Evolutionary conservation across 495 filamentous ascomycete species (phyloP).

Genomic region (Penicillium chermesinum): DNA sequence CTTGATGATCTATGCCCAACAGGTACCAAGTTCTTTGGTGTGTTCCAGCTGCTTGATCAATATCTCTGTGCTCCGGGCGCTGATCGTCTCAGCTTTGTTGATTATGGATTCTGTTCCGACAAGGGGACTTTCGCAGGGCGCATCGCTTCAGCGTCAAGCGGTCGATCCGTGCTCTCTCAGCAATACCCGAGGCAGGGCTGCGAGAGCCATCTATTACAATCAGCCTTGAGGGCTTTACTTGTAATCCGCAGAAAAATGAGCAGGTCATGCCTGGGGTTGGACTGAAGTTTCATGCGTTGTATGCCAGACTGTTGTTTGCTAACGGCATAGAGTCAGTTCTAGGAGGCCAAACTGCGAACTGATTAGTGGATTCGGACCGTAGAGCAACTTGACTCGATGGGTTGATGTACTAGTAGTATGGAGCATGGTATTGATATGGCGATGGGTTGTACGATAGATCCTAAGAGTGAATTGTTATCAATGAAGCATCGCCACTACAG

Average conservation of each 20-base stretch:
- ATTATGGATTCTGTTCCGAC: not conserved
- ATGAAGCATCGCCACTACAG: no score
- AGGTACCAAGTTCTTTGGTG: not conserved
- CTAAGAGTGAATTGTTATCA: no score
- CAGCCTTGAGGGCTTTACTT: not conserved
- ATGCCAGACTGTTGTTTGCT: not conserved
- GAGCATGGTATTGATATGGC: no score
- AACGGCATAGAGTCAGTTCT: not conserved
- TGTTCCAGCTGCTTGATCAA: not conserved
- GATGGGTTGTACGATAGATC: no score
- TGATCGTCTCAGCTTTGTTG: not conserved
- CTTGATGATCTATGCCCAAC: not conserved
- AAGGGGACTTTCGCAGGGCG: not conserved
- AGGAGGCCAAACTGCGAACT: not conserved
- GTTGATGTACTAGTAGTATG: no score
- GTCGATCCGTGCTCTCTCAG: no score
- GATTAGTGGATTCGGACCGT: no score
- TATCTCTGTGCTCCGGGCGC: not conserved
- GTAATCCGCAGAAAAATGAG: not conserved
- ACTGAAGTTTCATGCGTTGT: not conserved
- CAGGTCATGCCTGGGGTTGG: not conserved
- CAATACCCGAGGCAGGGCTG: no score
- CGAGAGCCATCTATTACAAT: not conserved
- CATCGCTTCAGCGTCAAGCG: not conserved
- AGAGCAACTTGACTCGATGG: no score